Base-by-base conservation (phyloP, 768 basidiomycete species). In the Austroboletus eburneus region DNA sequence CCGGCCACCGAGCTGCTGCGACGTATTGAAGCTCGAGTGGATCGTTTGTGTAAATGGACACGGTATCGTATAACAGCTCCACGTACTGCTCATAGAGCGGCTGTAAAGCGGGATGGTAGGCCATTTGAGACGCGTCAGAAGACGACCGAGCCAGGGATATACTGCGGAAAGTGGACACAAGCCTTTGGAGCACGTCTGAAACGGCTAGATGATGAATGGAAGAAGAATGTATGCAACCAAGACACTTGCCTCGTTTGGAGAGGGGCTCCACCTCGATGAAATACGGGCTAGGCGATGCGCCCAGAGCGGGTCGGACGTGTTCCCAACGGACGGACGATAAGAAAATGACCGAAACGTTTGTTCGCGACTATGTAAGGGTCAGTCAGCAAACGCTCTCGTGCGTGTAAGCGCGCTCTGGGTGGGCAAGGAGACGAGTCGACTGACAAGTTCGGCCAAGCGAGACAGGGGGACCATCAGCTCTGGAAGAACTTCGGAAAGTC, bases 1-100 rank as follows among this genome's bases (percentile, higher is more conserved):
- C 84, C 0, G 88, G 86, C 88, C 90, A 91, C 18, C 82, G 75
- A 6, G 89, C 85, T 0, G 84, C 81, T 3, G 85, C 79, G 23
- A 91, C 76, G 57, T 91, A 91, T 35, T 77, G 74, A 1, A 91
- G 71, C 57, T 91, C 89, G 40, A 78, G 61, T 1, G 80, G 77
- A 56, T 90, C 82, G 33, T 73, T 75, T 3, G 78, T 81, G 62
- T 82, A 89, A 6, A 79, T 72, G 18, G 74, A 75, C 58, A 87
- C 81, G 24, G 78, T 70, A 39, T 78, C 75, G 57, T 78, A 79
- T 3, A 91, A 63, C 9, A 77, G 69, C 7, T 75, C 69, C 17
- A 74, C 60, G 50, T 84, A 91, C 46, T 84, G 80, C n/a, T 70
- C 58, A 51, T 86, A 88, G 37, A 90, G 73, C 0, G 77, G 69